Evolutionary conservation across 2,329 filamentous ascomycete genomes (phyloP).

Genomic region (Lecanicillium sp.): DNA sequence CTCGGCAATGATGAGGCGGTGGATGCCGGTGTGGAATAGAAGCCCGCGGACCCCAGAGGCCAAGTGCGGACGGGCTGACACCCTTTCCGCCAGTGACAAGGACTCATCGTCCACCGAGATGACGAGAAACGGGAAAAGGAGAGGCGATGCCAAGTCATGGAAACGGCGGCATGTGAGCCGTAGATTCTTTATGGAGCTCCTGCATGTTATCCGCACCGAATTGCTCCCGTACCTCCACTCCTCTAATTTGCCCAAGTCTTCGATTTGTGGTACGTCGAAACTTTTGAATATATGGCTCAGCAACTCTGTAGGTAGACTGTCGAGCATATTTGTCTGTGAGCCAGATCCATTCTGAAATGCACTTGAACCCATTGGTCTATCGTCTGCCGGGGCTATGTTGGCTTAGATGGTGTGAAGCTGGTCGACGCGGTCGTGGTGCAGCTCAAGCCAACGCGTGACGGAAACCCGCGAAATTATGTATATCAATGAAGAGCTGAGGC

Average conservation of each 20-base stretch:
- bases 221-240: not conserved
- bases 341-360: no score
- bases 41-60: not conserved
- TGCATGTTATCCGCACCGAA: not conserved
- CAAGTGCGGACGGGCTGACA: not conserved
- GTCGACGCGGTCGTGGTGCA: no score
- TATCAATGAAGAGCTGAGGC: no score
- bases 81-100: not conserved
- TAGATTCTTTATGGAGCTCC: not conserved
- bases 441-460: no score
- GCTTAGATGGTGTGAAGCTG: no score
- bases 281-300: not conserved
- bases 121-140: not conserved
- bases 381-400: no score
- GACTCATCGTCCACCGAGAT: not conserved
- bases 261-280: not conserved
- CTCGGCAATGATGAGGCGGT: not conserved
- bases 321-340: no score
- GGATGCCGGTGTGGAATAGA: not conserved
- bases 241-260: not conserved
- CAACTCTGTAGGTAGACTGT: not conserved
- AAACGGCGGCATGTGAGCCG: not conserved
- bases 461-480: no score
- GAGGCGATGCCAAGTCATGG: not conserved
- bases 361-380: no score